A percentile compares a stretch with the other conserved stretches of the same genome.
phyloP scores from a whole-genome alignment of 495 filamentous ascomycete genomes.

The Annulohypoxylon stygium region DNA sequence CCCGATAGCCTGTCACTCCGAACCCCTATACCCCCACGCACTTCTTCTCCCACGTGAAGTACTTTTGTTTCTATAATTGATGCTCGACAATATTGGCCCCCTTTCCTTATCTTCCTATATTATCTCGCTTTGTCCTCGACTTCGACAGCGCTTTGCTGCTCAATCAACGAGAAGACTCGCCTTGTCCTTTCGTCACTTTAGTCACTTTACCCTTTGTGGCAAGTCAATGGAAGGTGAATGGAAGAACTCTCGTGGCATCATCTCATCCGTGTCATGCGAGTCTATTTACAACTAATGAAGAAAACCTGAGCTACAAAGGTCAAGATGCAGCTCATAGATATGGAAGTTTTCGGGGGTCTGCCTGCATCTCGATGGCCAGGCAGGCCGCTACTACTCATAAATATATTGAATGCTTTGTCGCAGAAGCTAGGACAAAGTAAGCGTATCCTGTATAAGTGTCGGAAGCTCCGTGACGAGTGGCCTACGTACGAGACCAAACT shows the following conservation, averaged over 20 bases:
- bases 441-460: conserved; percentile 26
- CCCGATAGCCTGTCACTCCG: background rate
- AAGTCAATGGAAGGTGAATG: conserved; percentile 7
- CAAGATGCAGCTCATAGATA: background rate
- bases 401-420: conserved; percentile 23
- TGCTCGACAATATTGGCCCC: background rate
- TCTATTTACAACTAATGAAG: background rate
- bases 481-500: background rate
- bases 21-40: background rate
- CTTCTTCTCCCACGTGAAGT: background rate
- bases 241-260: conserved; percentile 1
- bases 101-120: background rate
- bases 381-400: background rate
- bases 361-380: background rate
- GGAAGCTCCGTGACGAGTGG: background rate
- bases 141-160: conserved; percentile 19
- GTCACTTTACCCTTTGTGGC: conserved; percentile 23
- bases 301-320: conserved; percentile 22
- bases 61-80: conserved; percentile 25
- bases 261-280: conserved; percentile 14
- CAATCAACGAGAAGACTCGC: background rate
- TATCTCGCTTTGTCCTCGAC: conserved; percentile 33
- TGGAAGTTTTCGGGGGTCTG: background rate
- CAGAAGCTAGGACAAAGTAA: conserved; percentile 31
- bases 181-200: conserved; percentile 19